A percentile compares a stretch with the other conserved stretches of the same genome.
These are phyloP conservation scores for Exutisphaerella laricina DNA, from an alignment of 2,329 filamentous ascomycete genomes.

Conservation along the genomic window DNA sequence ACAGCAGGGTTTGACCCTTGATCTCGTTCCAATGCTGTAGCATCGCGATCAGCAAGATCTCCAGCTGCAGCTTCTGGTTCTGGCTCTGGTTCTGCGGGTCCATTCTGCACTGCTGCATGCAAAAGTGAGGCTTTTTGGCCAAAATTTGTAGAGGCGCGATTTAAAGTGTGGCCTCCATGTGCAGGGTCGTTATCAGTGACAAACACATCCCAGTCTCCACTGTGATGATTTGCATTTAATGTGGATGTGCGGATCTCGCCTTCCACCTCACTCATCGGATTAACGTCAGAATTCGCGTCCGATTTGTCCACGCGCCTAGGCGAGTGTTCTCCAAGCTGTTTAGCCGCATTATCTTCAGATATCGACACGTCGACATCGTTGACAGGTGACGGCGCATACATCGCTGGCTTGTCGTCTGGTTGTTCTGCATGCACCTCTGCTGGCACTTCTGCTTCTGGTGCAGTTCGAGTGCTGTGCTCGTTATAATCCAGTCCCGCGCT, in stretches of 20 bases:
- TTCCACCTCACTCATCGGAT: slow-evolving; percentile 7
- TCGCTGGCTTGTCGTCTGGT: slow-evolving; percentile 1
- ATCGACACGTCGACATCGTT: not conserved
- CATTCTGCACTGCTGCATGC: not conserved
- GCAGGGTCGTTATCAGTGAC: slow-evolving; percentile 3
- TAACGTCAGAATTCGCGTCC: slow-evolving; percentile 8
- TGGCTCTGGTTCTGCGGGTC: not conserved
- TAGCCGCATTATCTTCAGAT: slow-evolving; percentile 3
- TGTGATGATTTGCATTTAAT: not conserved
- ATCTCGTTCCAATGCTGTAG: not conserved
- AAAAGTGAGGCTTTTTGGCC: not conserved
- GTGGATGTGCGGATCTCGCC: not conserved
- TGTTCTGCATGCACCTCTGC: slow-evolving; percentile 3
- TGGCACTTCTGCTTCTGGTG: not conserved
- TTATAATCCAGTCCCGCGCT: slow-evolving; percentile 27
- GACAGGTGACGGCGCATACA: not conserved
- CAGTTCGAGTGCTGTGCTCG: slow-evolving; percentile 4
- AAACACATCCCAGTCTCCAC: not conserved
- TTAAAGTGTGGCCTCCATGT: not conserved
- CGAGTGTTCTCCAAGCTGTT: slow-evolving; percentile 1
- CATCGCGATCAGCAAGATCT: not conserved
- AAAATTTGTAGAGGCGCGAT: not conserved
- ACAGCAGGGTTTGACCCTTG: too few species aligned
- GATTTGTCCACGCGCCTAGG: slow-evolving; percentile 6
- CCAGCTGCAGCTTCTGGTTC: not conserved